These are phyloP conservation scores for Somion occarium DNA, from an alignment of 1,284 basidiomycete species.

Conservation along the genomic window DNA sequence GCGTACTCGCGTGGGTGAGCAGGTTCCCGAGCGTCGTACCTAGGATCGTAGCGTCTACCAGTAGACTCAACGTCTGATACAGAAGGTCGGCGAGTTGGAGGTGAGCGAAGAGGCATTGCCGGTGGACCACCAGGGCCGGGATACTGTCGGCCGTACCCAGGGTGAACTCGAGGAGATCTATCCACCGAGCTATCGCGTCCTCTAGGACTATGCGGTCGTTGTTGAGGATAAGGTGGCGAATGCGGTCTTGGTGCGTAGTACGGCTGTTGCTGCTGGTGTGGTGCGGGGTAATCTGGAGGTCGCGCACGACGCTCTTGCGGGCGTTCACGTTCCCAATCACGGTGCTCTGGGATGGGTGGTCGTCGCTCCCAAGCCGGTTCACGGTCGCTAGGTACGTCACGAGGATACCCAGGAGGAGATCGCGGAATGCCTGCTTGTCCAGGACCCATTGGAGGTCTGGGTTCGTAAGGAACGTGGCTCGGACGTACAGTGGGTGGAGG, in stretches of 20 bases:
- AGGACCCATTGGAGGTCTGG: slow-evolving; percentile 49
- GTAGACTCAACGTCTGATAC: slow-evolving; percentile 19
- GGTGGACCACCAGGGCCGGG: slow-evolving; percentile 15
- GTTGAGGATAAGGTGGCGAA: slow-evolving; percentile 21
- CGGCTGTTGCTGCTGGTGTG: slow-evolving; percentile 21
- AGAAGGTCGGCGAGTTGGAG: slow-evolving; percentile 16
- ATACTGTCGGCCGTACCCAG: slow-evolving; percentile 18
- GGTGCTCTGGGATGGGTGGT: slow-evolving; percentile 9
- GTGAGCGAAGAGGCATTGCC: slow-evolving; percentile 16
- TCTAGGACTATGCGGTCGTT: slow-evolving; percentile 16
- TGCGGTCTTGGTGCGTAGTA: slow-evolving; percentile 23
- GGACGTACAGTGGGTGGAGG: slow-evolving; percentile 37
- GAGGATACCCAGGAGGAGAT: slow-evolving; percentile 51
- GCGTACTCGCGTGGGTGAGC: slow-evolving; percentile 22
- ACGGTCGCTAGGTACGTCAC: slow-evolving; percentile 39
- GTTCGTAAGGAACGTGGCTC: slow-evolving; percentile 24
- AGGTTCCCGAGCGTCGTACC: slow-evolving; percentile 23
- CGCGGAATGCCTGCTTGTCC: slow-evolving; percentile 40
- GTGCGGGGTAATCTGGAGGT: slow-evolving; percentile 41
- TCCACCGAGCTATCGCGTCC: slow-evolving; percentile 34
- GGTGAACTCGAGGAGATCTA: slow-evolving; percentile 50
- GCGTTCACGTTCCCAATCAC: slow-evolving; percentile 28
- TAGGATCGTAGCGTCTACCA: slow-evolving; percentile 30
- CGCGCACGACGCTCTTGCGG: slow-evolving; percentile 38
- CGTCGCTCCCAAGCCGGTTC: slow-evolving; percentile 54